These are phyloP conservation scores for Trametes meyenii DNA, from an alignment of 768 basidiomycete genomes.

Conservation along the genomic window DNA sequence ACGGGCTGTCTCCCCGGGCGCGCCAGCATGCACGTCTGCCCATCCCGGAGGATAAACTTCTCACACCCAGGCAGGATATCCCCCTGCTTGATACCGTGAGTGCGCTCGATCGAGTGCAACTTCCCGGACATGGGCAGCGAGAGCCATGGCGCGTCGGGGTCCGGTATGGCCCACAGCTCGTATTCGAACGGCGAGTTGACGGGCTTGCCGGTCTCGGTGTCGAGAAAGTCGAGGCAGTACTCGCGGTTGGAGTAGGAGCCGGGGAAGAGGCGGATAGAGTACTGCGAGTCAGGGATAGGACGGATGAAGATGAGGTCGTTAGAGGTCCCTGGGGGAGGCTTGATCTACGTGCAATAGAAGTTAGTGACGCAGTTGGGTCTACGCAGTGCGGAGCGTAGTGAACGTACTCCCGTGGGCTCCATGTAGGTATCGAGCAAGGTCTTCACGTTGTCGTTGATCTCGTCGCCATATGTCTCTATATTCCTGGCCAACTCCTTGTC, in stretches of 20 bases:
- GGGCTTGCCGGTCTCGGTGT: neutral
- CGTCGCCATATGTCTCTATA: neutral
- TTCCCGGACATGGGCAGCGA: neutral
- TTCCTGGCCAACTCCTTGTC: neutral
- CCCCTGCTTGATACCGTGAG: constrained; percentile 2
- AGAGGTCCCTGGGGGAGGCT: neutral
- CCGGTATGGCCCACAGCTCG: neutral
- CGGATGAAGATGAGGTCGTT: neutral
- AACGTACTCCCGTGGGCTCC: neutral
- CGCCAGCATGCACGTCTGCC: constrained; percentile 4
- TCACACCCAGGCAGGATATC: neutral
- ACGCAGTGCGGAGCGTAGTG: neutral
- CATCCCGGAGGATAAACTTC: constrained; percentile 8
- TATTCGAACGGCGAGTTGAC: constrained; percentile 7
- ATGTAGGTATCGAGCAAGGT: neutral
- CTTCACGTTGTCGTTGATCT: neutral
- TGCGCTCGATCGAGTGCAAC: neutral
- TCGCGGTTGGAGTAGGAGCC: neutral
- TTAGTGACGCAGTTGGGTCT: neutral
- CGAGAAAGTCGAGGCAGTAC: constrained; percentile 8
- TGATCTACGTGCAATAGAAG: neutral
- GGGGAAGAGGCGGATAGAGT: constrained; percentile 1
- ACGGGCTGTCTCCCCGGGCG: neutral
- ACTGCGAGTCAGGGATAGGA: neutral
- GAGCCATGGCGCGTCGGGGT: neutral